Base-by-base conservation (phyloP, 345 rosid species). In the Arabidopsis suecica region DNA sequence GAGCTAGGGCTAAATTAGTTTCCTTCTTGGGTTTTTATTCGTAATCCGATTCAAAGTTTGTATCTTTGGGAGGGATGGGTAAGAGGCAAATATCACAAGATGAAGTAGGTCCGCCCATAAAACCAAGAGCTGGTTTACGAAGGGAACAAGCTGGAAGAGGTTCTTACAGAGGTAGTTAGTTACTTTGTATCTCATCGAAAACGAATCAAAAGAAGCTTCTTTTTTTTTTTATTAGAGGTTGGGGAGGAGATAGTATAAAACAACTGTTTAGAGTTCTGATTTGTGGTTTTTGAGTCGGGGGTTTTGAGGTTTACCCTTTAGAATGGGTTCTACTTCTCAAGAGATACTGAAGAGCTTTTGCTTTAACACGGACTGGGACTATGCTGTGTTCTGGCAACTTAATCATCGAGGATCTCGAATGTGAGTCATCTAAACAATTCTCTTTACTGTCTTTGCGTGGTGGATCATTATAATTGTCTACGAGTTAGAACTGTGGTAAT, bases 101-200 rank as follows among this genome's bases (percentile, higher is more conserved):
- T 51, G 89, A 93, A 65, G 89, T 86, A 73, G 96, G 94, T 71
- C 98, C 93, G 61, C 91, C 94, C 61, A 84, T 89, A 82, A 91
- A 91, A 72, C 88, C 88, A 67, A 83, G 93, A 64, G 93, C 95
- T 12, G 97, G 93, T 68, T 84, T 93, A 65, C 79, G 96, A 85
- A 89, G 93, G 61, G 87, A 93, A 55, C 97, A 93, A 80, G 98
- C 98, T 7, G 98, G 98, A 28, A 82, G 98, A 89, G 97, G 98
- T 65, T 91, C 97, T 12, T 93, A 93, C 75, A 82, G 98, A 80
- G 98, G 94, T 73, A 89, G 98, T 73, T 93, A 93, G 97, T 78
- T 11, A 36, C 49, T 78, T 66, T 40, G 64, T 62, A 7, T 49
- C 30, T 51, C 4, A 56, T 73, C 63, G 69, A 74, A 20, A 53